Base-by-base conservation (phyloP, 345 rosid species). In the Populus davidiana region DNA sequence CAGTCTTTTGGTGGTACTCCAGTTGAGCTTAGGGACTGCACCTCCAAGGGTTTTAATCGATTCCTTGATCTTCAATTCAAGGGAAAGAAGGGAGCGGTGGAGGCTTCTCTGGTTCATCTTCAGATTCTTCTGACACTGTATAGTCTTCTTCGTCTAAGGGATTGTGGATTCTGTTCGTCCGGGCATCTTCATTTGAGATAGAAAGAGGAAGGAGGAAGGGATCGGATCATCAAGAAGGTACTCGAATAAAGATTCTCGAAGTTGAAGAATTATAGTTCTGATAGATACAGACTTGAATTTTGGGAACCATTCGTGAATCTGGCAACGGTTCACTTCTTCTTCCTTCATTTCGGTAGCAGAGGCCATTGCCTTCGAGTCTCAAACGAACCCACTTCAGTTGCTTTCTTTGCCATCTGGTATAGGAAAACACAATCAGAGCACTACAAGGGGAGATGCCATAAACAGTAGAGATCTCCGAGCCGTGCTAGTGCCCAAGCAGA, bases 1-100 rank as follows among this genome's bases (percentile, higher is more conserved):
- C 93, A 47, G 95, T 92, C 98, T 79, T 94, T 94, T 18, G 98
- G 98, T 18, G 98, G 98, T 87, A 71, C 96, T 92, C 98, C 98
- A 92, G 72, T 89, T 94, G 71, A 92, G 82, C 84, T 94, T 90
- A 8, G 97, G 96, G 16, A 90, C 80, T 0, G 90, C 76, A 11
- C 92, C 94, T 5, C 96, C 97, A 27, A 92, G 87, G 70, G 81
- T 71, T 88, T 85, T 81, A 21, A 92, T 88, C 25, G 94, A 90
- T 52, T 88, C 85, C 77, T 81, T 89, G 33, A 94, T 77, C 86
- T 85, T 78, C 80, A 84, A 56, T 77, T 75, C 71, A 39, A 75
- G 94, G 94, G 50, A 94, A 94, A 39, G 91, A 91, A 5, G 92
- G 93, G 7, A 86, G 82, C 2, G 66, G 23, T 20, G 74, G 43